A percentile compares a stretch with the other conserved stretches of the same genome.
These are phyloP conservation scores for Trifolium repens DNA, from an alignment of 306 rosid genomes.

Conservation along the genomic window DNA sequence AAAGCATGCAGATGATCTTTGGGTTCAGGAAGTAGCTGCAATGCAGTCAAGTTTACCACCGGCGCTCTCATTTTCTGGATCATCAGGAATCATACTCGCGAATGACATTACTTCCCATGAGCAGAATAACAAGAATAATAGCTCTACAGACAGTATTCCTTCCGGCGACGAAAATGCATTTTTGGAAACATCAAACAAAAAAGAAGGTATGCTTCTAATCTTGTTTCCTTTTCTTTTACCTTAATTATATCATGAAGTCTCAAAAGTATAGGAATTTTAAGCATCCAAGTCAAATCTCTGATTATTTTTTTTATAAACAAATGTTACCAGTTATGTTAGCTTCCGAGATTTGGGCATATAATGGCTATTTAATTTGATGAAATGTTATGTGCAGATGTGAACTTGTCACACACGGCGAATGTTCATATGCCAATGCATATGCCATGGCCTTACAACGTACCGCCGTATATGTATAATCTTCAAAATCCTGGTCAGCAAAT, in stretches of 20 bases:
- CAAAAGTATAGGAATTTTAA: background rate
- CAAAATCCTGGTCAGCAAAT: constrained; percentile 52
- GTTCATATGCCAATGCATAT: constrained; percentile 57
- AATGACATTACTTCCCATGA: constrained; percentile 47
- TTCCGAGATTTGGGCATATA: background rate
- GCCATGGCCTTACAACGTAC: constrained; percentile 57
- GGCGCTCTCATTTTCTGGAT: constrained; percentile 48
- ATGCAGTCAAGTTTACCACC: constrained; percentile 54
- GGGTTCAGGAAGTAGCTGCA: constrained; percentile 66
- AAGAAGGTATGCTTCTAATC: constrained; percentile 44
- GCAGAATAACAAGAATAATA: constrained; percentile 36
- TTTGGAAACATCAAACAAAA: constrained; percentile 47
- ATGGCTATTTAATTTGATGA: constrained; percentile 31
- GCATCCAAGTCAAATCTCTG: background rate
- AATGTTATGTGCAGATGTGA: constrained; percentile 47
- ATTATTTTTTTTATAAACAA: background rate
- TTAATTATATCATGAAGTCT: background rate
- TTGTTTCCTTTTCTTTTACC: background rate
- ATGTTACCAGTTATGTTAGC: background rate
- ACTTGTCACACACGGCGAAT: constrained; percentile 42
- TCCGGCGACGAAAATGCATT: constrained; percentile 38
- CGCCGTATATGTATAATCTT: constrained; percentile 58
- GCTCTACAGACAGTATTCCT: constrained; percentile 45
- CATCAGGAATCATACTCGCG: constrained; percentile 59
- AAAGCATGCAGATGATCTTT: constrained; percentile 59